phyloP scores from a whole-genome alignment of 352 stramenopile species.

The Phytopythium kandeliae region DNA sequence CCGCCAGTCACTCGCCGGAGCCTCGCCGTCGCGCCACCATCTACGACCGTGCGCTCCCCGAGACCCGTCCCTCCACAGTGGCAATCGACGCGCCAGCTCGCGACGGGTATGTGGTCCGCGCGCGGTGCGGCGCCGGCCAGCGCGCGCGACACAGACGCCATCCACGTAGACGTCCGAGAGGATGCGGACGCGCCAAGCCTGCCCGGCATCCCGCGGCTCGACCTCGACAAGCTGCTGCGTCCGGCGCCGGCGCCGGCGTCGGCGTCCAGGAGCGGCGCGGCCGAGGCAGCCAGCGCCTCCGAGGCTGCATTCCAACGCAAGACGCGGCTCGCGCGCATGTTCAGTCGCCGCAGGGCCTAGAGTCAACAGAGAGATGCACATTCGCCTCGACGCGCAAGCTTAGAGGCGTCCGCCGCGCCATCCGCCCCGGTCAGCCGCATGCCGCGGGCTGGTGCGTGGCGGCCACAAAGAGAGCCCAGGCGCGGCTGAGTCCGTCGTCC shows the following conservation, averaged over 20 bases:
- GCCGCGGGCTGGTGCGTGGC: slow-evolving; percentile 30
- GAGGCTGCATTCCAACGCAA: slow-evolving; percentile 39
- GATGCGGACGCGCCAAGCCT: background rate
- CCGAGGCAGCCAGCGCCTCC: slow-evolving; percentile 21
- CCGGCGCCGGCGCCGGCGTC: background rate
- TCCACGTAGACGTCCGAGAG: background rate
- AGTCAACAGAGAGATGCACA: no score
- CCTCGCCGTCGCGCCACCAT: slow-evolving; percentile 5
- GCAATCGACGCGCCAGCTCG: slow-evolving; percentile 50
- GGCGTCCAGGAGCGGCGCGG: background rate
- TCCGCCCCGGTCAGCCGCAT: no score
- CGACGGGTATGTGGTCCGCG: slow-evolving; percentile 8
- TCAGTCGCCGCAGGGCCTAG: slow-evolving; percentile 38
- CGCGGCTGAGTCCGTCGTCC: slow-evolving; percentile 66
- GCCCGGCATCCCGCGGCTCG: slow-evolving; percentile 9
- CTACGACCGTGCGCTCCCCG: no score
- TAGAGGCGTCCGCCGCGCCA: no score
- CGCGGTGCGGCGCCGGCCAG: no score
- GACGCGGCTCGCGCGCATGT: slow-evolving; percentile 40
- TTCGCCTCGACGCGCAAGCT: no score
- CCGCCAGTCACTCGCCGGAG: slow-evolving; percentile 7
- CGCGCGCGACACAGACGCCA: no score
- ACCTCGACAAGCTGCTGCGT: slow-evolving; percentile 17
- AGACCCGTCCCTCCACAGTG: slow-evolving; percentile 36
- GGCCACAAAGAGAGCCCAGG: slow-evolving; percentile 58